A percentile compares a stretch with the other conserved stretches of the same genome.
Conservation (phyloP, 1,284 basidiomycete species). For the Trichosporon faecale region DNA sequence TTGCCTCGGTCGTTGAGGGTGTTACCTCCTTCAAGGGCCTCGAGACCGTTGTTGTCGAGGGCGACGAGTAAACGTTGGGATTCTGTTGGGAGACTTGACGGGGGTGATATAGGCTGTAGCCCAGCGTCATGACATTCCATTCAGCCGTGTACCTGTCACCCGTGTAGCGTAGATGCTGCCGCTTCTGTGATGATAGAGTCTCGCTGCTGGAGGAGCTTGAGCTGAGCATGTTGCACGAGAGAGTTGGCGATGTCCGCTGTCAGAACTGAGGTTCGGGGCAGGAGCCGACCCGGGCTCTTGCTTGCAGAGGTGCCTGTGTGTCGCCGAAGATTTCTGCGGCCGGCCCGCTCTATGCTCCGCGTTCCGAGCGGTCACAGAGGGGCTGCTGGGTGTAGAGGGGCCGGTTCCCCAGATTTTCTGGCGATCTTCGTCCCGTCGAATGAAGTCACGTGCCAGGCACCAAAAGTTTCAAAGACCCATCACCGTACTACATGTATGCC, state of each 20-base stretch:
- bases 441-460: constrained; percentile 18
- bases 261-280: too few relatives aligned
- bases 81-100: constrained; percentile 13
- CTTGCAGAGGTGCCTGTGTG: too few relatives aligned
- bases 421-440: neutral
- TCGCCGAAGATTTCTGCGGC: too few relatives aligned
- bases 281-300: too few relatives aligned
- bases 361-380: too few relatives aligned
- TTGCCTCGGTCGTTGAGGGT: constrained; percentile 76
- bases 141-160: constrained; percentile 24
- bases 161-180: neutral
- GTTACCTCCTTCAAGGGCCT: constrained; percentile 79
- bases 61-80: constrained; percentile 54
- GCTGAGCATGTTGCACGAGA: neutral
- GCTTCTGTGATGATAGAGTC: neutral
- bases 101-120: constrained; percentile 28
- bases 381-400: neutral
- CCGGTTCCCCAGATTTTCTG: neutral
- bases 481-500: neutral
- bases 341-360: too few relatives aligned
- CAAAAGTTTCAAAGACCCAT: constrained; percentile 13
- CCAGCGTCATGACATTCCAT: constrained; percentile 29
- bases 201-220: neutral
- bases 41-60: constrained; percentile 74
- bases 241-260: too few relatives aligned